Percentiles rank a stretch among this genome's conserved stretches.
Evolutionary conservation across 305 asterid genomes (phyloP).

Genomic region (Fraxinus albicans): DNA sequence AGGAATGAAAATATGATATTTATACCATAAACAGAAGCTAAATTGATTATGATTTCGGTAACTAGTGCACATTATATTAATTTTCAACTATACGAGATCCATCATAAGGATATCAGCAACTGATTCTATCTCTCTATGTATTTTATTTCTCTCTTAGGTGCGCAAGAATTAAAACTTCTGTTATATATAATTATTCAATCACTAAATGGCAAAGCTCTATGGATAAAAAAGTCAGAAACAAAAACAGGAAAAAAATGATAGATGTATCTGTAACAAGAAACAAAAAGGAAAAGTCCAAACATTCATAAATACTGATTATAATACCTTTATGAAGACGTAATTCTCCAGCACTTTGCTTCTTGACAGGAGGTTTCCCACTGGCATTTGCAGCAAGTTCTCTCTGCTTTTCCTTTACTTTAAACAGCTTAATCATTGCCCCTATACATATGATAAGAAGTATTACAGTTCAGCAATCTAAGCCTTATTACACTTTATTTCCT

Average conservation of each 20-base stretch:
- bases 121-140: neutral
- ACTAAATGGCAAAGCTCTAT: neutral
- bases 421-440: slow-evolving; percentile 83
- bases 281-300: neutral
- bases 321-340: slow-evolving; percentile 95
- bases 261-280: neutral
- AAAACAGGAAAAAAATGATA: neutral
- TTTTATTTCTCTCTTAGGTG: neutral
- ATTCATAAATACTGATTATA: slow-evolving; percentile 7
- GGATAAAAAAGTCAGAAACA: neutral
- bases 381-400: slow-evolving; percentile 86
- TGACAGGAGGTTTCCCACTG: slow-evolving; percentile 69
- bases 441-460: neutral
- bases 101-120: neutral
- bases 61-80: neutral
- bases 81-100: neutral
- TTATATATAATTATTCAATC: neutral
- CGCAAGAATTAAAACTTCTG: neutral
- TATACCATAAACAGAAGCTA: neutral
- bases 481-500: neutral
- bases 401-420: slow-evolving; percentile 91
- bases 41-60: neutral
- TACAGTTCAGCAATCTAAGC: neutral
- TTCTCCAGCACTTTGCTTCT: slow-evolving; percentile 98
- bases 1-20: neutral